Evolutionary conservation across 2,329 filamentous ascomycete species (phyloP), one percentile per base, ranked within the genome.

Genomic region (Lasiodiplodia sp.): DNA sequence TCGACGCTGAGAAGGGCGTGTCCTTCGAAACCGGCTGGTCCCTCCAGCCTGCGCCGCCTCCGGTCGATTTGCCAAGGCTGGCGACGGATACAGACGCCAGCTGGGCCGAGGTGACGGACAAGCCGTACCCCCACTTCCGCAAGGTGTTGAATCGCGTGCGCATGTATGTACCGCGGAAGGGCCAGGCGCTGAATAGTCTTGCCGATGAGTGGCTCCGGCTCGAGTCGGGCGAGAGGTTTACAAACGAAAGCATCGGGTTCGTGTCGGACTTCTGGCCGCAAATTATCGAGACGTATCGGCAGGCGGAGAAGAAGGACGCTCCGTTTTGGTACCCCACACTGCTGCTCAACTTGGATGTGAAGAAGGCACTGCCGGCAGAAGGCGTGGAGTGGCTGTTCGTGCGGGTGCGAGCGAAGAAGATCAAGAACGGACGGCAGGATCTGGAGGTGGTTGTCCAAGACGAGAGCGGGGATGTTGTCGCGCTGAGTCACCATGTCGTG

Each of bases 281-380:
- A 75, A 83, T 91, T 28, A 78, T 91, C 16, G 89, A 92, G 77
- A 71, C 69, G 4, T 81, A 80, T 70, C 70, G 74, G 68, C 77
- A 49, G 62, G 76, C 75, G 47, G 78, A 79, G 3, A 67, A 69
- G 52, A 66, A 68, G 38, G 71, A 70, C 71, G 76, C 80, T 66
- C 77, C 75, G 23, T 88, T 88, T 72, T 94, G 91, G 92, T 93
- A 92, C 76, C 92, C 92, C 0, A 96, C 92, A 0, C 69, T 96
- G 1, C 81, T 89, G 21, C 79, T 96, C 75, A 93, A 92, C 76
- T 74, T 96, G 25, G 92, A 96, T 71, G 82, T 94, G 49, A 96
- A 95, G 82, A 92, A 91, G 76, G 78, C 84, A 7, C 77, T 96
- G 55, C 91, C 92, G 0, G 79, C 81, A 4, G 86, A 87, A 52